Percentiles rank a stretch among this genome's conserved stretches.
These are phyloP conservation scores for Vararia minispora DNA, from an alignment of 768 basidiomycete species.

Conservation along the genomic window DNA sequence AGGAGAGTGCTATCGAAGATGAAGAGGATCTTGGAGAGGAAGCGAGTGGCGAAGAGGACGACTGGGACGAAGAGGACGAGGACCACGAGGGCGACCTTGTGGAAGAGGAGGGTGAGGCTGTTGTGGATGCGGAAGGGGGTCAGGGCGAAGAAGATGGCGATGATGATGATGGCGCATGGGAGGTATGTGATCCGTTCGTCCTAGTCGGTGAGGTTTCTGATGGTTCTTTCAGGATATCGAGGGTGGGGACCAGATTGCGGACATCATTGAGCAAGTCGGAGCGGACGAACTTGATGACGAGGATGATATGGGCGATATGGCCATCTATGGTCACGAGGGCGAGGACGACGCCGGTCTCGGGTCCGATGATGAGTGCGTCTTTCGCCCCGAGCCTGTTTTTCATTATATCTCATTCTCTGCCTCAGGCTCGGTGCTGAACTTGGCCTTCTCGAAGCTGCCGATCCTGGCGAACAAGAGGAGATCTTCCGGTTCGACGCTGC, in stretches of 20 bases:
- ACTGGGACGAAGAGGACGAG: conserved; percentile 57
- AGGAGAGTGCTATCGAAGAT: conserved; percentile 57
- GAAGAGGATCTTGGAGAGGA: conserved; percentile 56
- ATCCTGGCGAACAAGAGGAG: conserved; percentile 15
- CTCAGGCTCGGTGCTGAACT: conserved; percentile 23
- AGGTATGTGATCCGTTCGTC: conserved; percentile 16
- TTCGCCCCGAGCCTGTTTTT: conserved; percentile 3
- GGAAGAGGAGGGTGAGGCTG: conserved; percentile 38
- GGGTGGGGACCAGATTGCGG: conserved; percentile 24
- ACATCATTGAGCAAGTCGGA: conserved; percentile 22
- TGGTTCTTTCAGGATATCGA: conserved; percentile 21
- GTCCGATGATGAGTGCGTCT: conserved; percentile 54
- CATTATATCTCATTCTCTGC: conserved; percentile 2
- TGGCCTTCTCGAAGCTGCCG: conserved; percentile 19
- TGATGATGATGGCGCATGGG: conserved; percentile 31
- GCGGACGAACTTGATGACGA: conserved; percentile 38
- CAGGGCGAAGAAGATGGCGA: conserved; percentile 25
- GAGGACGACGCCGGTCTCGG: conserved; percentile 50
- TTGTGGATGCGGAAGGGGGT: conserved; percentile 25
- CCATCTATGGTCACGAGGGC: conserved; percentile 37
- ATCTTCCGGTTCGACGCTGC: conserved; percentile 13
- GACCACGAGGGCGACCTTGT: conserved; percentile 52
- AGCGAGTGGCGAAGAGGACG: conserved; percentile 44
- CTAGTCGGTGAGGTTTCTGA: too few species aligned
- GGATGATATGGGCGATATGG: conserved; percentile 30